phyloP scores from a whole-genome alignment of 306 rosid genomes.

The Acacia acuminata region DNA sequence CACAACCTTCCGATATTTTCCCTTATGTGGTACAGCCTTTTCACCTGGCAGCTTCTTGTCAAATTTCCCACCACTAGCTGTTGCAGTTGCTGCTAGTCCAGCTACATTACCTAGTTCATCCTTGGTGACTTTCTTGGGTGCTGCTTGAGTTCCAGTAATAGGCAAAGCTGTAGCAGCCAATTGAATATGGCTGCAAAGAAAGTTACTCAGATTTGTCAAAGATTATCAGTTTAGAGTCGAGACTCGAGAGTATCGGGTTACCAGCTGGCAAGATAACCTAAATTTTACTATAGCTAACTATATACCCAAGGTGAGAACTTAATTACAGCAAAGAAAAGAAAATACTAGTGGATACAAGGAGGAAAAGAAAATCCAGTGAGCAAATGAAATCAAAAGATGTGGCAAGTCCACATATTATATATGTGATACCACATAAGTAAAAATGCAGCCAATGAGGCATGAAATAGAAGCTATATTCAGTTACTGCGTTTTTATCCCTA shows the following conservation, averaged over 20 bases:
- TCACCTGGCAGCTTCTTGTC: conserved; percentile 89
- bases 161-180: conserved; percentile 93
- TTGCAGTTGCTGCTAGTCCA: conserved; percentile 84
- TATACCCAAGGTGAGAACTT: background rate
- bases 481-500: background rate
- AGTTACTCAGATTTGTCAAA: conserved; percentile 10
- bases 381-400: background rate
- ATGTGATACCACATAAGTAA: background rate
- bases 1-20: conserved; percentile 85
- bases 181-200: conserved; percentile 75
- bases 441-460: conserved; percentile 12
- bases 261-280: background rate
- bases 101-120: conserved; percentile 80
- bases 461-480: conserved; percentile 4
- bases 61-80: conserved; percentile 97
- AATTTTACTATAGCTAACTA: background rate
- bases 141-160: conserved; percentile 84
- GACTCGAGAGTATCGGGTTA: background rate
- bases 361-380: background rate
- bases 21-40: conserved; percentile 74
- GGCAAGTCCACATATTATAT: background rate
- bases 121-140: conserved; percentile 69
- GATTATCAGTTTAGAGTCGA: background rate
- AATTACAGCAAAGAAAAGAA: background rate
- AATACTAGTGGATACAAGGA: background rate